These are phyloP conservation scores for Paramecium octaurelia DNA, from an alignment of 73 alveolate genomes.

Conservation along the genomic window DNA sequence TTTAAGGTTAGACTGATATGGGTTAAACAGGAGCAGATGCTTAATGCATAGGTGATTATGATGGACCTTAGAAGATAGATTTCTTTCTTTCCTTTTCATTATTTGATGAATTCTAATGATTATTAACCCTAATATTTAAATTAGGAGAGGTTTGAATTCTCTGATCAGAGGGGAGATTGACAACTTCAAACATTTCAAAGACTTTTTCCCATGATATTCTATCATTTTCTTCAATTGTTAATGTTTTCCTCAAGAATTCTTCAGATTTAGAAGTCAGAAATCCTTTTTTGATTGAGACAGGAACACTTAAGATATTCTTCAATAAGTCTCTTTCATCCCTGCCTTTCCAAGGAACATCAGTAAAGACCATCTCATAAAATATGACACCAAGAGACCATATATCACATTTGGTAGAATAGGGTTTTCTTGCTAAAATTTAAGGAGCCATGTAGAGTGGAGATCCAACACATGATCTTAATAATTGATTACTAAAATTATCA, in stretches of 20 bases:
- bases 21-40: neutral
- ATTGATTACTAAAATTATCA: conserved; percentile 43
- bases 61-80: conserved; percentile 10
- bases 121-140: neutral
- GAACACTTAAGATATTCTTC: conserved; percentile 49
- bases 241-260: conserved; percentile 42
- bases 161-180: neutral
- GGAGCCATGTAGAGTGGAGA: conserved; percentile 84
- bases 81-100: conserved; percentile 11
- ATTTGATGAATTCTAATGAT: neutral
- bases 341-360: conserved; percentile 66
- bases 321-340: conserved; percentile 61
- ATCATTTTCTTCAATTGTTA: conserved; percentile 58
- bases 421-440: conserved; percentile 79
- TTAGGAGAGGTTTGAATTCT: neutral
- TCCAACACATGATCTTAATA: conserved; percentile 64
- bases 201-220: conserved; percentile 62
- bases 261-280: neutral
- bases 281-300: neutral
- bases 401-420: conserved; percentile 82
- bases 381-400: conserved; percentile 87
- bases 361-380: conserved; percentile 71
- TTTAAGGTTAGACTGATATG: neutral
- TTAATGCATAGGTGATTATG: conserved; percentile 30
- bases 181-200: conserved; percentile 50